Conservation (phyloP, 2,329 filamentous ascomycete genomes). For the Claviceps paspali region DNA sequence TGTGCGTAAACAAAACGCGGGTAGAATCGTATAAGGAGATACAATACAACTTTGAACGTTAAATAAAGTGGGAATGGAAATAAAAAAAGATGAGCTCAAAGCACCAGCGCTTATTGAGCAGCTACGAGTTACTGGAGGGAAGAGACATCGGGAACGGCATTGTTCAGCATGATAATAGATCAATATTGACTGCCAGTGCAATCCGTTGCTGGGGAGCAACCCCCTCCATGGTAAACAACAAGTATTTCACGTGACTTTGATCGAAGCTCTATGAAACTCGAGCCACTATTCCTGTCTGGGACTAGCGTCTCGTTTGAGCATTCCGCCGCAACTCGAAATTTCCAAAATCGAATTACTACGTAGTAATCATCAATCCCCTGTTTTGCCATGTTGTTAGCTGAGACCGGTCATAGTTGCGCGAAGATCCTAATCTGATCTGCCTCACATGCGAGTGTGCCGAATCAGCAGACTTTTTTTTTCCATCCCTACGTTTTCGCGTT, state of each 20-base stretch:
- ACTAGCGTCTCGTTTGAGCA: neutral
- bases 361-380: neutral
- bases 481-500: too few relatives aligned
- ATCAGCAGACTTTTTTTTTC: too few relatives aligned
- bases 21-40: neutral
- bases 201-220: slow-evolving; percentile 14
- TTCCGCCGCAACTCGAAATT: neutral
- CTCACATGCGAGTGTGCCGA: too few relatives aligned
- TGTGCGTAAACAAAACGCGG: slow-evolving; percentile 13
- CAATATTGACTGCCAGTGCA: slow-evolving; percentile 6
- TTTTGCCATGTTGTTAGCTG: neutral
- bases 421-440: too few relatives aligned
- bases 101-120: slow-evolving; percentile 10
- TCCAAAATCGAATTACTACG: neutral
- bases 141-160: slow-evolving; percentile 12
- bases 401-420: neutral
- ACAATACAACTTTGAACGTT: neutral
- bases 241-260: slow-evolving; percentile 9
- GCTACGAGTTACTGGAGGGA: slow-evolving; percentile 11
- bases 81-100: slow-evolving; percentile 11
- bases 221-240: slow-evolving; percentile 16
- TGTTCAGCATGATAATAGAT: neutral
- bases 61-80: neutral
- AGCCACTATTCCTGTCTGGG: neutral
- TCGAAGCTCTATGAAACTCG: neutral